Conservation (phyloP, 2,329 filamentous ascomycete species). For the Apiospora rasikravindrae region DNA sequence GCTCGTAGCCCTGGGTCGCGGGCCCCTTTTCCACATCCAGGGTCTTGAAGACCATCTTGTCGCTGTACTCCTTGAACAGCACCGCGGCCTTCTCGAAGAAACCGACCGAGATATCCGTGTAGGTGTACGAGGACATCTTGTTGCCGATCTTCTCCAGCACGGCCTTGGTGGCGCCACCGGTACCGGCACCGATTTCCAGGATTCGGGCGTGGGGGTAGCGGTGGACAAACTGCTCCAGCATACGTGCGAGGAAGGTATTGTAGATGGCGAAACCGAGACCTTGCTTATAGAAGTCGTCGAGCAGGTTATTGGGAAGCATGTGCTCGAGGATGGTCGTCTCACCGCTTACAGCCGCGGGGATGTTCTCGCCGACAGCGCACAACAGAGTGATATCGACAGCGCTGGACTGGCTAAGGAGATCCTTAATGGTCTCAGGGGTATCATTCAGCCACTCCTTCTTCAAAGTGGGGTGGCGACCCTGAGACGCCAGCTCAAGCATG, state of each 20-base stretch:
- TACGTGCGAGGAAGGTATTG: conserved; percentile 30
- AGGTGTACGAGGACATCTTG: conserved; percentile 46
- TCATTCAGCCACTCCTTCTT: conserved; percentile 25
- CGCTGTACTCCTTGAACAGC: not conserved
- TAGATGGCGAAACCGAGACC: conserved; percentile 37
- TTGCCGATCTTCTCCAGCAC: conserved; percentile 40
- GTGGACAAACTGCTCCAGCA: conserved; percentile 40
- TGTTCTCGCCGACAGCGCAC: conserved; percentile 36
- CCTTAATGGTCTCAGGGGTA: conserved; percentile 21
- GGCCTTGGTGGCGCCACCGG: conserved; percentile 45
- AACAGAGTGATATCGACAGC: conserved; percentile 31
- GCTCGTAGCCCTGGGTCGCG: conserved; percentile 36
- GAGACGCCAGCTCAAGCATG: not conserved
- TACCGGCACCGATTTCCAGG: conserved; percentile 48
- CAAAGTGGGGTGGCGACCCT: not conserved
- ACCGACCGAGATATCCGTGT: conserved; percentile 48
- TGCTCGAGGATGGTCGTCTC: conserved; percentile 39
- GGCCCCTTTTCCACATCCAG: conserved; percentile 39
- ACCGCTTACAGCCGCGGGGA: conserved; percentile 39
- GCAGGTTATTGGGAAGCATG: conserved; percentile 27
- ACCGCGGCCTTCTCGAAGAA: conserved; percentile 43
- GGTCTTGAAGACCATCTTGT: conserved; percentile 39
- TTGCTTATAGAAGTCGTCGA: conserved; percentile 33
- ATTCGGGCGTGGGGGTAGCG: conserved; percentile 47
- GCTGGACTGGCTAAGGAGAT: conserved; percentile 14